Conservation (phyloP, 208 protist genomes). For the Leishmania arabica region DNA sequence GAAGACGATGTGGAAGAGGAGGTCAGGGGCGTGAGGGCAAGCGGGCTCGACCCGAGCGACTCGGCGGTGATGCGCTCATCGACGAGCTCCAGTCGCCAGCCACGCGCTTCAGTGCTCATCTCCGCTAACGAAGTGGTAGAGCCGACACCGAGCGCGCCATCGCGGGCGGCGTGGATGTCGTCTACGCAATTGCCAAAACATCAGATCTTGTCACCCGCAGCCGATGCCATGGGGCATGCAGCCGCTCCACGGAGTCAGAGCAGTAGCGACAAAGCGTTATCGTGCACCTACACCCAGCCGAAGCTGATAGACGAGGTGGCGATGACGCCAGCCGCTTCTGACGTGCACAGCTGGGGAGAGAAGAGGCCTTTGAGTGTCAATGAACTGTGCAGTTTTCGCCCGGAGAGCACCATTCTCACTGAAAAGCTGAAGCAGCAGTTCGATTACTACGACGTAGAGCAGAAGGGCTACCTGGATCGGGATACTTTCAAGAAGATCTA, state of each 20-base stretch:
- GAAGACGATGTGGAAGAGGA: slow-evolving; percentile 28
- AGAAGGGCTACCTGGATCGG: slow-evolving; percentile 70
- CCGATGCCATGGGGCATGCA: neutral
- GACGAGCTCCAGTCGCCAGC: neutral
- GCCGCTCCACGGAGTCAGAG: neutral
- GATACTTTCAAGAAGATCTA: slow-evolving; percentile 74
- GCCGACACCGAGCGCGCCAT: neutral
- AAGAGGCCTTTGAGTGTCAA: neutral
- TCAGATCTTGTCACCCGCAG: neutral
- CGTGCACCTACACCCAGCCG: neutral
- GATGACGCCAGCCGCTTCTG: neutral
- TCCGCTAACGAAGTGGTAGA: neutral
- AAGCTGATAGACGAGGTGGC: neutral
- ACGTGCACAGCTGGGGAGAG: neutral
- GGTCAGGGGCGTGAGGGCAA: neutral
- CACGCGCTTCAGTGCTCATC: neutral
- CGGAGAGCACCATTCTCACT: slow-evolving; percentile 35
- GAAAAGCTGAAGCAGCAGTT: slow-evolving; percentile 74
- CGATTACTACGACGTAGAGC: slow-evolving; percentile 51
- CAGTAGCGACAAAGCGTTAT: neutral
- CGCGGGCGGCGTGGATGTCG: neutral
- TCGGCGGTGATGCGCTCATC: neutral
- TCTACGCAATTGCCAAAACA: neutral
- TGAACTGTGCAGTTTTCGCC: neutral
- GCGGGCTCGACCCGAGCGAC: neutral